A percentile compares a stretch with the other conserved stretches of the same genome.
Evolutionary conservation across 768 basidiomycete species (phyloP).

Genomic region (Mrakia blollopis): DNA sequence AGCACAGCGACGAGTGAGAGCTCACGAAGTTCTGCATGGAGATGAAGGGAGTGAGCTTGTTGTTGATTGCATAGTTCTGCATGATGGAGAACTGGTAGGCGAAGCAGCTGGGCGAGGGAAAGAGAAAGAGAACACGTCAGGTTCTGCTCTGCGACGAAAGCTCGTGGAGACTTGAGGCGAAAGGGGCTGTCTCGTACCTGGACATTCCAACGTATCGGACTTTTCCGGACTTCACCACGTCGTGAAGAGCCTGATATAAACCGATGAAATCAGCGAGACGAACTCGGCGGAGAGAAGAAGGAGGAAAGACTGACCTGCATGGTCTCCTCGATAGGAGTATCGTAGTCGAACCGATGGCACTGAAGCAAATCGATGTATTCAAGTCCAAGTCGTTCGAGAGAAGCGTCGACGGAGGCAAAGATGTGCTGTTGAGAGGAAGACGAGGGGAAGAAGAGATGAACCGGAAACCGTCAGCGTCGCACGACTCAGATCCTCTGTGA

Average conservation of each 20-base stretch:
- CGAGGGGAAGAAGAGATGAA: not conserved
- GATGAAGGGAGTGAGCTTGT: conserved; percentile 60
- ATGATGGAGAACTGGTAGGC: conserved; percentile 26
- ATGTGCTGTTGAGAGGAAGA: conserved; percentile 2
- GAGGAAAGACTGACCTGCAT: not conserved
- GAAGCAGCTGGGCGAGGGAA: not conserved
- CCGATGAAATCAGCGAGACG: not conserved
- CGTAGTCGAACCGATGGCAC: conserved; percentile 28
- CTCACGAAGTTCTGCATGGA: conserved; percentile 60
- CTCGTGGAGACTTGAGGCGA: not conserved
- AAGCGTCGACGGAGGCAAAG: conserved; percentile 20
- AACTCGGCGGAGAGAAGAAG: too few relatives aligned
- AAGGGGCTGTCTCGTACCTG: not conserved
- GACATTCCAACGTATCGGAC: conserved; percentile 32
- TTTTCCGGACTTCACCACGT: conserved; percentile 27
- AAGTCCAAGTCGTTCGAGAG: conserved; percentile 9
- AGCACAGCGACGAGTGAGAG: too few relatives aligned
- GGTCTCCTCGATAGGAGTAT: conserved; percentile 29
- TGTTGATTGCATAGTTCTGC: conserved; percentile 54
- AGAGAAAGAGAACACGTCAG: too few relatives aligned
- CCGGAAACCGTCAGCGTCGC: not conserved
- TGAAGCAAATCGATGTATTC: conserved; percentile 30
- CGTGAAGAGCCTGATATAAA: conserved; percentile 25
- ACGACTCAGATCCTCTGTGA: too few relatives aligned
- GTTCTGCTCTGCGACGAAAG: not conserved